Percentiles rank a stretch among this genome's conserved stretches.
Evolutionary conservation across 495 filamentous ascomycete genomes (phyloP).

Genomic region (Penicillium flavigenum): DNA sequence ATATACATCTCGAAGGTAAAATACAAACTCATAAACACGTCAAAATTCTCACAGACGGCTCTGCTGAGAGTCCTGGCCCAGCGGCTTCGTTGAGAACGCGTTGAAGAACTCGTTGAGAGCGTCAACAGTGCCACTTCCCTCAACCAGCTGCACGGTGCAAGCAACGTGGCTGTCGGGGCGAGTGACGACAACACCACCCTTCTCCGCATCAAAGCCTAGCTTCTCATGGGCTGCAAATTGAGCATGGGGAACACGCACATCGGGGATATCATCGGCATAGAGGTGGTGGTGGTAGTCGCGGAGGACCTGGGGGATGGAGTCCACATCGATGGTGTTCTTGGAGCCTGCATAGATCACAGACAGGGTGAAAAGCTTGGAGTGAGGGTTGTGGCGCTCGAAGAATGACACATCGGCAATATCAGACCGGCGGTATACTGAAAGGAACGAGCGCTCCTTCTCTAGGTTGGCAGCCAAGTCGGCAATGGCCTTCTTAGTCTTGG

Average conservation of each 20-base stretch:
- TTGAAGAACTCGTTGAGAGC: constrained; percentile 82
- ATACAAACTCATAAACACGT: constrained; percentile 25
- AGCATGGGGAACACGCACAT: constrained; percentile 65
- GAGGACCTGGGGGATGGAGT: constrained; percentile 63
- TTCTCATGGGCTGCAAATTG: constrained; percentile 78
- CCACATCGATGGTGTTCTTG: constrained; percentile 64
- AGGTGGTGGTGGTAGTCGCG: constrained; percentile 77
- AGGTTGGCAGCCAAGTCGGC: constrained; percentile 65
- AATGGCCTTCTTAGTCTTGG: constrained; percentile 58
- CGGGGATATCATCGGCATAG: constrained; percentile 83
- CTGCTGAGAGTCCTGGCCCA: constrained; percentile 41
- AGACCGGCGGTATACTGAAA: constrained; percentile 57
- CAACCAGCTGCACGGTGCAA: constrained; percentile 66
- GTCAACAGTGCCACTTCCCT: constrained; percentile 75
- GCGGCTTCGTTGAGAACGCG: constrained; percentile 54
- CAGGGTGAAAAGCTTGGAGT: constrained; percentile 76
- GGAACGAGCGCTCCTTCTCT: constrained; percentile 66
- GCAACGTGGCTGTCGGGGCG: constrained; percentile 86
- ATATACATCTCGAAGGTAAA: constrained; percentile 24
- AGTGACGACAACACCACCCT: constrained; percentile 76
- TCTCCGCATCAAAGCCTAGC: constrained; percentile 73
- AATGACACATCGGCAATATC: constrained; percentile 66
- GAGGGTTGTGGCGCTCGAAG: constrained; percentile 80
- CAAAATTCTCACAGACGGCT: constrained; percentile 38
- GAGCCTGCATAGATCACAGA: constrained; percentile 67